These are phyloP conservation scores for Boletellus emodensis DNA, from an alignment of 768 basidiomycete genomes.

Conservation along the genomic window DNA sequence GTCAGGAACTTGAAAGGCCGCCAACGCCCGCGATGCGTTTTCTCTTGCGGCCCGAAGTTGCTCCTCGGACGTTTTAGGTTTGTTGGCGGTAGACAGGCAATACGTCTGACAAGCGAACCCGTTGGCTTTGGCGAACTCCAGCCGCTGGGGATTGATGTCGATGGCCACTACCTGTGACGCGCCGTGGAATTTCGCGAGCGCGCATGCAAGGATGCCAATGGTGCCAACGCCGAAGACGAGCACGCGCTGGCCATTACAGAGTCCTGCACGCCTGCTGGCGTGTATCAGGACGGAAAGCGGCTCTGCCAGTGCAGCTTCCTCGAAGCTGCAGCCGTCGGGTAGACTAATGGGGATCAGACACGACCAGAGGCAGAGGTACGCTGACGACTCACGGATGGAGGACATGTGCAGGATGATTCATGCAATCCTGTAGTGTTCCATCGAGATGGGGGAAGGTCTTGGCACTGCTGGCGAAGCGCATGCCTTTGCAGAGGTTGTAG, in stretches of 20 bases:
- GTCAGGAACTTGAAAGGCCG: constrained; percentile 55
- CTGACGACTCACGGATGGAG: constrained; percentile 72
- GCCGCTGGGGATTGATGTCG: constrained; percentile 81
- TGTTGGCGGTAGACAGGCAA: constrained; percentile 52
- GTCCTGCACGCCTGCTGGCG: constrained; percentile 45
- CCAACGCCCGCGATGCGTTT: constrained; percentile 46
- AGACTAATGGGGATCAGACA: constrained; percentile 44
- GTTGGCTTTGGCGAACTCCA: constrained; percentile 70
- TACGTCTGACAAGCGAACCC: constrained; percentile 77
- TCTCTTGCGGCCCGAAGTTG: constrained; percentile 60
- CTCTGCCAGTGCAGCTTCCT: constrained; percentile 86
- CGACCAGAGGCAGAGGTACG: background rate
- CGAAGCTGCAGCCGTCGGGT: constrained; percentile 70
- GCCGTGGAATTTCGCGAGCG: constrained; percentile 69
- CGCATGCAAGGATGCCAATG: constrained; percentile 87
- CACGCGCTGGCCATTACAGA: constrained; percentile 57
- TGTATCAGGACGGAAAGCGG: constrained; percentile 89
- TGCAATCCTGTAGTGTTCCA: constrained; percentile 80
- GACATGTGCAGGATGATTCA: constrained; percentile 86
- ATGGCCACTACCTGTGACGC: constrained; percentile 69
- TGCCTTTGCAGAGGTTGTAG: constrained; percentile 89
- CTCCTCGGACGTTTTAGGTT: constrained; percentile 52
- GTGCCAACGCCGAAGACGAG: constrained; percentile 92
- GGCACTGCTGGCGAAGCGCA: constrained; percentile 89
- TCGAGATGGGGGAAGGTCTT: constrained; percentile 92